Conservation (phyloP, 192 early-diverging fungal species). For the Podila clonocystis region DNA sequence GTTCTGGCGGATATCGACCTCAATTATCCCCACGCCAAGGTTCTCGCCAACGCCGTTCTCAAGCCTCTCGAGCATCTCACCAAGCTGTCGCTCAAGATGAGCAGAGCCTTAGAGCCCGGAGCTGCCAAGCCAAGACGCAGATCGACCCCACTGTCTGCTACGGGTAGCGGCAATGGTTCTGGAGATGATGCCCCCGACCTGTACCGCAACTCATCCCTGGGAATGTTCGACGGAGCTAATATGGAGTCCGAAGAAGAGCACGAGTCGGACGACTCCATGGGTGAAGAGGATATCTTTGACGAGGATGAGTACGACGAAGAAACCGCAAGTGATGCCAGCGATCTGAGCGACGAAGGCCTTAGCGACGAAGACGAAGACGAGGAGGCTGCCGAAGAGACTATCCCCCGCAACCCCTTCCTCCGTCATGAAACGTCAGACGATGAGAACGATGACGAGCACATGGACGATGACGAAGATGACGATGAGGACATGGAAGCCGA, state of each 20-base stretch:
- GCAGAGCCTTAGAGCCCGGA: slow-evolving; percentile 69
- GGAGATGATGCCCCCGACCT: slow-evolving; percentile 82
- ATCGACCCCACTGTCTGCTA: slow-evolving; percentile 52
- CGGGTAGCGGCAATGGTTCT: slow-evolving; percentile 52
- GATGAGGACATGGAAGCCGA: slow-evolving; percentile 58
- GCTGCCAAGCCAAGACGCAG: slow-evolving; percentile 33
- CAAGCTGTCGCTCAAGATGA: slow-evolving; percentile 88
- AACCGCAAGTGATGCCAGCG: slow-evolving; percentile 67
- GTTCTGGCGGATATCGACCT: slow-evolving; percentile 88
- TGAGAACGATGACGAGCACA: slow-evolving; percentile 49
- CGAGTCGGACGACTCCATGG: slow-evolving; percentile 58
- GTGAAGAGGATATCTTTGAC: slow-evolving; percentile 74
- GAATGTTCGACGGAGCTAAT: slow-evolving; percentile 79
- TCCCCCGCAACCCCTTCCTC: slow-evolving; percentile 56
- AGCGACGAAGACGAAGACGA: slow-evolving; percentile 67
- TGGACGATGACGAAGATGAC: slow-evolving; percentile 60
- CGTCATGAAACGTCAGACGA: slow-evolving; percentile 18
- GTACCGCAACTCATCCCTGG: slow-evolving; percentile 84
- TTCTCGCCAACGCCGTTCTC: slow-evolving; percentile 79
- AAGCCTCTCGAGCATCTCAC: slow-evolving; percentile 92
- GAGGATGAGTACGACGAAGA: slow-evolving; percentile 80
- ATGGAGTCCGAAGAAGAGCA: slow-evolving; percentile 77
- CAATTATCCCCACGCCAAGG: slow-evolving; percentile 86
- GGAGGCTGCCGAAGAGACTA: slow-evolving; percentile 67
- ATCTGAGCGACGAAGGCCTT: slow-evolving; percentile 63